phyloP scores from a whole-genome alignment of 306 rosid species.

The Cucurbita ficifolia region DNA sequence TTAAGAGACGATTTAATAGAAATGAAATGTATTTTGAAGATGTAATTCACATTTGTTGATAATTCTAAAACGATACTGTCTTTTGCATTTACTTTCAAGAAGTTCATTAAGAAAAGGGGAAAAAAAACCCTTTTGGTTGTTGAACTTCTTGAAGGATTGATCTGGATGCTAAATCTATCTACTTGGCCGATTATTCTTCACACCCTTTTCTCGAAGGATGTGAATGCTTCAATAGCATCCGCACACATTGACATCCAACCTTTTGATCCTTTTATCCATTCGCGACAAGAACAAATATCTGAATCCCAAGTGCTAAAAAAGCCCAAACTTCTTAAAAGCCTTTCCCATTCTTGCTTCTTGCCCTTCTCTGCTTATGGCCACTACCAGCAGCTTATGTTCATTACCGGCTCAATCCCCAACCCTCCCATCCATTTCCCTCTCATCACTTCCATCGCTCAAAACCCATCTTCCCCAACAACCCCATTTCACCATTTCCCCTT shows the following conservation, averaged over 20 bases:
- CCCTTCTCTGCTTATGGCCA: slow-evolving; percentile 28
- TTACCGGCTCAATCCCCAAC: slow-evolving; percentile 33
- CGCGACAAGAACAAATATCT: slow-evolving; percentile 13
- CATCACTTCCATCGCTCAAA: slow-evolving; percentile 31
- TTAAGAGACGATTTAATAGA: neutral
- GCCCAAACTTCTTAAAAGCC: neutral
- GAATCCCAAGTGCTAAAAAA: neutral
- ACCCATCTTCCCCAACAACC: slow-evolving; percentile 27
- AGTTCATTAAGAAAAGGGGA: too few species aligned
- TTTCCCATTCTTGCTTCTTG: neutral
- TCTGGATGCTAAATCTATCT: neutral
- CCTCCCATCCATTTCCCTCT: slow-evolving; percentile 32
- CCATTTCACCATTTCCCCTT: slow-evolving; percentile 14
- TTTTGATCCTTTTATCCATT: slow-evolving; percentile 8
- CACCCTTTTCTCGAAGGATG: neutral
- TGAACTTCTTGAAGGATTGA: neutral
- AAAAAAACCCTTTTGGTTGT: neutral
- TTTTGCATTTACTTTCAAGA: too few species aligned
- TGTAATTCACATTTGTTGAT: neutral
- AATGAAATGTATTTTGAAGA: neutral
- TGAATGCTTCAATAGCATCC: slow-evolving; percentile 12
- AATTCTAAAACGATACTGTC: neutral
- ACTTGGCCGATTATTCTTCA: neutral
- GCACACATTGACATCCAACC: slow-evolving; percentile 18
- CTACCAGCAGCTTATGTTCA: slow-evolving; percentile 33